phyloP scores from a whole-genome alignment of 768 basidiomycete genomes.

The Calocybe gangraenosa region DNA sequence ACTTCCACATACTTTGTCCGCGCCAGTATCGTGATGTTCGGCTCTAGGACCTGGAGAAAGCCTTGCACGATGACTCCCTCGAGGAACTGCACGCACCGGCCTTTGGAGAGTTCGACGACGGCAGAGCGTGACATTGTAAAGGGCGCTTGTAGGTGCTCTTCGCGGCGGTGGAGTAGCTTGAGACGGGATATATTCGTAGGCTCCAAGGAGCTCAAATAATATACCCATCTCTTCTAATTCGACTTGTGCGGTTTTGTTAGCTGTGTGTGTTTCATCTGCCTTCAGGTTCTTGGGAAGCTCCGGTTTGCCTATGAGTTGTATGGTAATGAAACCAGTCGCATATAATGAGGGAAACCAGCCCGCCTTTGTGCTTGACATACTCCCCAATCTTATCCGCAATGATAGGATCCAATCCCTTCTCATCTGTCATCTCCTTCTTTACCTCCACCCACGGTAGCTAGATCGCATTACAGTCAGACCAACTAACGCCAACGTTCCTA shows the following conservation, averaged over 20 bases:
- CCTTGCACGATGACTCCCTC: constrained; percentile 85
- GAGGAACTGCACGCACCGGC: constrained; percentile 76
- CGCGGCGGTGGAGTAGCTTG: constrained; percentile 82
- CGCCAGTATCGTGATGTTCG: constrained; percentile 58
- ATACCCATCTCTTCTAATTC: constrained; percentile 86
- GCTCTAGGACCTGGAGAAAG: constrained; percentile 77
- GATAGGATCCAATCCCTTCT: constrained; percentile 80
- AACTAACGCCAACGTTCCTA: neutral
- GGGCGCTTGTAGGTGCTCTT: constrained; percentile 88
- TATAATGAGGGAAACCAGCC: neutral
- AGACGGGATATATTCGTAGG: constrained; percentile 88
- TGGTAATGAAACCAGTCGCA: neutral
- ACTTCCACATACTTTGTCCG: constrained; percentile 64
- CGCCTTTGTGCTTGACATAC: constrained; percentile 94
- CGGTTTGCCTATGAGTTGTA: constrained; percentile 56
- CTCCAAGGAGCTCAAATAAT: constrained; percentile 76
- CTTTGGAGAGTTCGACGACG: constrained; percentile 57
- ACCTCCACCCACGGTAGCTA: constrained; percentile 90
- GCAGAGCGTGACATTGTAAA: constrained; percentile 69
- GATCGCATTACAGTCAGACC: neutral
- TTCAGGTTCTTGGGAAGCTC: constrained; percentile 70
- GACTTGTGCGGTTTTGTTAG: constrained; percentile 70
- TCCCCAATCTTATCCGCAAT: constrained; percentile 94
- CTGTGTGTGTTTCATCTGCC: constrained; percentile 57
- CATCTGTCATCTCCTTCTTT: constrained; percentile 93